Evolutionary conservation across 2,329 filamentous ascomycete species (phyloP), one percentile per base, ranked within the genome.

Genomic region (Tolypocladium tropicale): DNA sequence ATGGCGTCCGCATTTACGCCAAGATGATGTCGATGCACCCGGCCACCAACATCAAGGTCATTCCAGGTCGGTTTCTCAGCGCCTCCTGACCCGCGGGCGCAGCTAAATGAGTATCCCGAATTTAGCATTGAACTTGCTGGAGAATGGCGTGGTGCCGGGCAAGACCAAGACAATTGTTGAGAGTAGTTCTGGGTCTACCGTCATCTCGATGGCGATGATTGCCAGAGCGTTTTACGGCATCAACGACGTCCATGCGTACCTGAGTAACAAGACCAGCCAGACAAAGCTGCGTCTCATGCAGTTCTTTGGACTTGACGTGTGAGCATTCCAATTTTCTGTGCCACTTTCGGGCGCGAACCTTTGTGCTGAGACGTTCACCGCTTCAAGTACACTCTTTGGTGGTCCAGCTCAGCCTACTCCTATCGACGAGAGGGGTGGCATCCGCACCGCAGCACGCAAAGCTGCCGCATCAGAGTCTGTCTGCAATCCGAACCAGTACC

Each of bases 11-110:
- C 25, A 83, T 85, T 58, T 84, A 83, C 58, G 82, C 82, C 36
- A 85, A 85, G 67, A 80, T 85, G 78, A 80, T 85, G 76, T 81
- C 79, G 2, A 78, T 78, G 71, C 78, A 80, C 58, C 82, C 82
- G 1, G 79, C 81, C 14, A 79, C 83, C 56, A 85, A 85, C 53
- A 79, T 85, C 60, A 85, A 85, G 63, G 76, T 79, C 21, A 75
- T 85, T 68, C 82, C 82, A 62, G 55, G 56, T 49, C 41, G n/a
- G 53, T 51, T 21, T 16, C 2, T 23, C 36, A 30, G 21, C 41
- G 14, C 10, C 36, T n/a, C n/a, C 14, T 39, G 32, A 36, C 25
- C n/a, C 9, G 16, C 9, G 21, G 50, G 32, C 50, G 18, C 28
- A 5, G 49, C 32, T 25, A 16, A 34, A 25, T 2, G 5, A n/a